Base-by-base conservation (phyloP, 139 green algal genomes). In the Ettlia oleoabundans region DNA sequence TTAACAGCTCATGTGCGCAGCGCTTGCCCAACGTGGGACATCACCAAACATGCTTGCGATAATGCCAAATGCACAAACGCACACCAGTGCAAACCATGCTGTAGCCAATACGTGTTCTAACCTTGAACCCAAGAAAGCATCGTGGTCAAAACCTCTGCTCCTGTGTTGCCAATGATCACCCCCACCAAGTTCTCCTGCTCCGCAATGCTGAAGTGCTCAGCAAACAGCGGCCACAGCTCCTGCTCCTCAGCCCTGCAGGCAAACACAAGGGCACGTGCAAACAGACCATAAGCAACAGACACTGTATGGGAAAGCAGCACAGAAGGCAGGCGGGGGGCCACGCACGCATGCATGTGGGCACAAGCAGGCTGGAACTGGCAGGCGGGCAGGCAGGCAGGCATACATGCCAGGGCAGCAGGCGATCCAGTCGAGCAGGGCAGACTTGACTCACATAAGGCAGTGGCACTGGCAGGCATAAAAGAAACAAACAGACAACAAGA, bases 221-320 rank as follows among this genome's bases (percentile, higher is more conserved):
- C 89, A 91, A 99, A 99, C 30, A 99, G 92, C 47, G 97, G 97
- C 97, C 97, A 99, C 61, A 99, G 91, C 90, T 98, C 96, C 2
- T 86, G 83, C 92, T 99, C 97, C 92, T 99, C 97, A 0, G 90
- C 90, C 7, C 73, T 79, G 72, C 72, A 47, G 30, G n/a, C n/a
- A n/a, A 28, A 7, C 28, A 10, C 13, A 28, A 47, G 19, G n/a
- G n/a, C n/a, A n/a, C n/a, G n/a, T n/a, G n/a, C n/a, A n/a, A 24
- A 19, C 30, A 15, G 26, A 13, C 24, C n/a, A 78, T 9, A 3
- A 28, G n/a, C 15, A 32, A 13, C 5, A 30, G 40, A 55, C 58
- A 93, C 89, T 19, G 89, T 52, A 15, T 76, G 90, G 86, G 98
- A 98, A 75, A 88, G 84, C 81, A 93, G 89, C 2, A 84, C 88